These are phyloP conservation scores for Tuber microsphaerosporum DNA, from an alignment of 495 filamentous ascomycete species.

Conservation along the genomic window DNA sequence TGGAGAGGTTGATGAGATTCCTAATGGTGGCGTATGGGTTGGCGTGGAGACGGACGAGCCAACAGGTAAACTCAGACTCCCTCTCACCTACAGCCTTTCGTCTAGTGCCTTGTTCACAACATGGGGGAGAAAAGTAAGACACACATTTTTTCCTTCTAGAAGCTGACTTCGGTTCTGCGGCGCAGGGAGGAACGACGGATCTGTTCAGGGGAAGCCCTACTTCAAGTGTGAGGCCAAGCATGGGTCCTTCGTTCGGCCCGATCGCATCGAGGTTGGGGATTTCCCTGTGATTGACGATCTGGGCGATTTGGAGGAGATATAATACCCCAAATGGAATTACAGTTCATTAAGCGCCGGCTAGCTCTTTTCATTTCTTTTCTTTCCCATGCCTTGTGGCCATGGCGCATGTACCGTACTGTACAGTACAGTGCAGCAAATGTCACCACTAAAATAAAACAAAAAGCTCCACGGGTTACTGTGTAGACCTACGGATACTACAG, in stretches of 20 bases:
- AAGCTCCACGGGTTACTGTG: no score
- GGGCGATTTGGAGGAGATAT: slow-evolving; percentile 86
- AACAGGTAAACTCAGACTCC: slow-evolving; percentile 27
- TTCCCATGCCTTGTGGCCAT: not conserved
- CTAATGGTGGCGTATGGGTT: slow-evolving; percentile 70
- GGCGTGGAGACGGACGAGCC: slow-evolving; percentile 51
- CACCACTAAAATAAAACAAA: not conserved
- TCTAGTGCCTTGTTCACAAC: slow-evolving; percentile 23
- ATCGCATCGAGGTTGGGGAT: slow-evolving; percentile 82
- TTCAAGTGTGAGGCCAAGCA: slow-evolving; percentile 64
- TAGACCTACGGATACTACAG: not conserved
- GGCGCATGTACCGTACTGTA: not conserved
- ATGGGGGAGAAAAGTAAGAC: slow-evolving; percentile 16
- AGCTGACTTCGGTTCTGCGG: slow-evolving; percentile 10
- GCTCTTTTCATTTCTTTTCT: not conserved
- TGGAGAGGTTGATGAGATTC: slow-evolving; percentile 75
- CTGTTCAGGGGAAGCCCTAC: slow-evolving; percentile 66
- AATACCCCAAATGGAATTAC: slow-evolving; percentile 23
- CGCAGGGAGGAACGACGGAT: slow-evolving; percentile 78
- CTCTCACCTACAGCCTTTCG: slow-evolving; percentile 10
- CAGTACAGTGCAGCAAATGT: not conserved
- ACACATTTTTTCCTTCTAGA: slow-evolving; percentile 21
- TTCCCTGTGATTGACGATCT: slow-evolving; percentile 66
- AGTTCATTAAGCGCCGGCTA: not conserved
- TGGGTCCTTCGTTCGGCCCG: slow-evolving; percentile 82